Evolutionary conservation across 2,329 filamentous ascomycete genomes (phyloP), one percentile per base, ranked within the genome.

Genomic region (Aureobasidium sp.): DNA sequence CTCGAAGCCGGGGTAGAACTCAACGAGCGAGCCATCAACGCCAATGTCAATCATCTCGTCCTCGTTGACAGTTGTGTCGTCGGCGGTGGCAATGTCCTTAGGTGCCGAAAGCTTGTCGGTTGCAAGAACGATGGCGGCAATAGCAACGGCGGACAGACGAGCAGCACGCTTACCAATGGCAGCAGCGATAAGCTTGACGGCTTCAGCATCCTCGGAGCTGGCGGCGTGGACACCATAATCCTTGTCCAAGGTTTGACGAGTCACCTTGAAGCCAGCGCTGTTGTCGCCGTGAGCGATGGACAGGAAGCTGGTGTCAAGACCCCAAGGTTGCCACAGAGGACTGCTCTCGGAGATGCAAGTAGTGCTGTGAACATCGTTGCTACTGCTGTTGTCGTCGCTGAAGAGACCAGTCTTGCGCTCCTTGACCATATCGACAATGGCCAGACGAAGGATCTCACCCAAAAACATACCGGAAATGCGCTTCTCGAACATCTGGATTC

Each of bases 401-500:
- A 97, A 95, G 39, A 97, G 81, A 3, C 86, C 80, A 7, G 88
- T 77, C 1, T 81, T 73, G 32, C 86, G 79, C 67, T 90, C 82
- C 68, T 88, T 82, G 69, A 92, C 78, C 72, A 97, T 82, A 62
- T 85, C 81, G 55, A 94, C 74, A 27, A 97, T 78, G 16, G 87
- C 86, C 48, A 90, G 82, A 60, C 94, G 88, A 61, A 97, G 82
- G 65, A 97, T 92, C 75, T 99, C 94, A 60, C 94, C 94, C 53
- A 99, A 76, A 78, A 97, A 99, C 93, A 99, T 97, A 73, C 94
- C 94, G 0, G 91, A 96, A 16, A 99, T 88, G 52, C 93, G 89
- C 82, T 99, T 99, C 79, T 99, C 94, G 71, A 97, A 99, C 90
- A 97, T 96, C 73, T 99, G 94, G 64, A 96, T 86, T 30, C 94